phyloP scores from a whole-genome alignment of 2,329 filamentous ascomycete genomes.

The Periconia macrospinosa region DNA sequence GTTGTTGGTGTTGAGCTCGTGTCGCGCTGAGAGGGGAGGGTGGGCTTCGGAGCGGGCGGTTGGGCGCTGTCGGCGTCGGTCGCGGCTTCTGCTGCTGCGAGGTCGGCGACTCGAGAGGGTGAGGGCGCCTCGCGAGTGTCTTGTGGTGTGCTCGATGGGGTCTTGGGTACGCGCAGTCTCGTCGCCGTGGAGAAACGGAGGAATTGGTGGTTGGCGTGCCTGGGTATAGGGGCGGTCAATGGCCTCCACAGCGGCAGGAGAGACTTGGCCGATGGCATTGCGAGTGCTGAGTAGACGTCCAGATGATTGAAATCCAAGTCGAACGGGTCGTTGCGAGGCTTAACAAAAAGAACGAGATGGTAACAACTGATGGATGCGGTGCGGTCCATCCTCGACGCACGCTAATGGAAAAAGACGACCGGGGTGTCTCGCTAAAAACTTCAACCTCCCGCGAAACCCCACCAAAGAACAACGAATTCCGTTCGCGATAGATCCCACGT shows the following conservation, averaged over 20 bases:
- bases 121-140: conserved; percentile 30
- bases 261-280: conserved; percentile 41
- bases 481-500: conserved; percentile 16
- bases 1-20: neutral
- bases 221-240: conserved; percentile 41
- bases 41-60: conserved; percentile 22
- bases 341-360: neutral
- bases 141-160: conserved; percentile 2
- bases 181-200: conserved; percentile 45
- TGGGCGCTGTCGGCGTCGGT: conserved; percentile 39
- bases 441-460: conserved; percentile 16
- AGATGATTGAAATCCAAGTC: neutral
- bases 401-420: neutral
- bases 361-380: neutral
- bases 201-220: conserved; percentile 41
- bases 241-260: conserved; percentile 46
- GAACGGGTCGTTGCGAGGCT: neutral
- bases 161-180: conserved; percentile 20
- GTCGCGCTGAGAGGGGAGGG: conserved; percentile 21
- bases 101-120: conserved; percentile 35
- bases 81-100: conserved; percentile 36
- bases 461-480: conserved; percentile 6
- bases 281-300: neutral
- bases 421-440: conserved; percentile 8
- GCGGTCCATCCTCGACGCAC: neutral